Evolutionary conservation across 2,329 filamentous ascomycete species (phyloP), one percentile per base, ranked within the genome.

Genomic region (Trichophyton simii): DNA sequence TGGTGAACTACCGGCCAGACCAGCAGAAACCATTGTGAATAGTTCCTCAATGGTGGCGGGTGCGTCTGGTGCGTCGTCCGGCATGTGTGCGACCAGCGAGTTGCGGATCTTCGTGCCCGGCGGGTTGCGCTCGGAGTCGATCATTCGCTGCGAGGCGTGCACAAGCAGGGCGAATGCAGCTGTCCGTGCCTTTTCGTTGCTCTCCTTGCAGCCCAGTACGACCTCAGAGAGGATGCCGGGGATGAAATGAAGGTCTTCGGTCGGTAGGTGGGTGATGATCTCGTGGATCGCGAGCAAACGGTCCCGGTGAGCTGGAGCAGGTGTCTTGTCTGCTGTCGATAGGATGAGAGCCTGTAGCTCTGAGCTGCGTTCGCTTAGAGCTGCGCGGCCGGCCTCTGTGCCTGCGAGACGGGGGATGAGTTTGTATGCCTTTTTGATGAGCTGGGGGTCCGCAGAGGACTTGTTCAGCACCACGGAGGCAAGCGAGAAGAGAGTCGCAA

Each of bases 391-490:
- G 57, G 82, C 83, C 38, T 88, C 83, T 0, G 91, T 95, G 65
- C 89, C 87, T 1, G 89, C 87, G 46, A 99, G 82, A 60, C 94
- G 87, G 2, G 94, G 92, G 58, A 99, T 95, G 59, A 99, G 83
- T 78, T 97, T 97, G 79, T 99, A 99, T 0, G 94, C 92, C 77
- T 99, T 99, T 83, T 99, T 99, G 74, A 97, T 92, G 41, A 99
- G 79, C 73, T 97, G 92, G 8, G 92, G 88, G 70, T 97, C 92
- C 42, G 71, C 71, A 48, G 73, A 71, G 13, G 74, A 68, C 70
- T 87, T 89, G 72, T 87, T 85, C 66, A 97, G 86, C 62, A 96
- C 87, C 28, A 89, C 82, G 0, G 88, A 81, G 0, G 92, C 89
- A 70, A 97, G 91, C 67, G 86, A 86, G 76, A 99, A 97, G 1